Conservation (phyloP, 306 rosid species). For the Trifolium repens region DNA sequence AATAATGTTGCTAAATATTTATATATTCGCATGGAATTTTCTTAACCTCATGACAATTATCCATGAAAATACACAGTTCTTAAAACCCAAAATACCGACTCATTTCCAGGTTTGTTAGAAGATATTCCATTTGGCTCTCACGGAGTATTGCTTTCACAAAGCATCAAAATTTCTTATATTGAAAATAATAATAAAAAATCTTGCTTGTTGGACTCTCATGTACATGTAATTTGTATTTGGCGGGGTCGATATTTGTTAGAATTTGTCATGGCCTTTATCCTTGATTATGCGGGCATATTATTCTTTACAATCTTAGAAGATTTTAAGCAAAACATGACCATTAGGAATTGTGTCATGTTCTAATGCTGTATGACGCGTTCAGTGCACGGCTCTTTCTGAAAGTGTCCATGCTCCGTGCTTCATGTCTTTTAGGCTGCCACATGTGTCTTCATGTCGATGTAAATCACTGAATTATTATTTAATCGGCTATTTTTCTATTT, state of each 20-base stretch:
- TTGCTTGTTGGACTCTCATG: no score
- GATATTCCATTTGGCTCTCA: no score
- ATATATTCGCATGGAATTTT: background rate
- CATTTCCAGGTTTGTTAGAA: no score
- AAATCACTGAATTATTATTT: conserved; percentile 19
- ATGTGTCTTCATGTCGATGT: background rate
- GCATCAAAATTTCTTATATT: no score
- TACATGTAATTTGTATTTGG: no score
- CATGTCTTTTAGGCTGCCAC: background rate
- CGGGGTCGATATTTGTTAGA: no score
- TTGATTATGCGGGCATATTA: no score
- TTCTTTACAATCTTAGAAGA: background rate
- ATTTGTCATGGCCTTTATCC: no score
- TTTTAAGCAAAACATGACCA: background rate
- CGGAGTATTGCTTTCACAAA: no score
- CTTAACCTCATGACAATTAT: background rate
- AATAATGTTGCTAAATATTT: background rate
- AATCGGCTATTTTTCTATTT: conserved; percentile 30
- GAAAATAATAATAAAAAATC: no score
- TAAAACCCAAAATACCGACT: no score
- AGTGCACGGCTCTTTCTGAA: background rate
- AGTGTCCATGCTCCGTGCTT: background rate
- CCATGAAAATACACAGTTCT: no score
- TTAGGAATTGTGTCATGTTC: conserved; percentile 19
- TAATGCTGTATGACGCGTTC: background rate